Base-by-base conservation (phyloP, 208 protist genomes). In the Leishmania gerbilli region DNA sequence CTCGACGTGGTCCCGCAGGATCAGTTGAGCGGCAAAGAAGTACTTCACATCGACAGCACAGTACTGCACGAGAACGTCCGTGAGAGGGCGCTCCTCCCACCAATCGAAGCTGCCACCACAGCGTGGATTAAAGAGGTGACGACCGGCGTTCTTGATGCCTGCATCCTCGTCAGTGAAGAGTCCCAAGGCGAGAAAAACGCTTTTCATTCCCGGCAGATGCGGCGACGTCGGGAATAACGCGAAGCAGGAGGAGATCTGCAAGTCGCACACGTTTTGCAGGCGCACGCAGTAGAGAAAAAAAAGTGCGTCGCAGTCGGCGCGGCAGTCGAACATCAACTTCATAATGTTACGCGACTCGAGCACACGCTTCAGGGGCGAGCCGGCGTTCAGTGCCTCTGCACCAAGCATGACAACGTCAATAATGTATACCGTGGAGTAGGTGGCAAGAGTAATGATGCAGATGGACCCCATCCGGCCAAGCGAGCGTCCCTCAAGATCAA, bases 241-340 rank as follows among this genome's bases (percentile, higher is more conserved):
- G 58, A 84, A 81, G 71, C 90, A 91, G 21, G 85, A 86, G 0
- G 84, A 81, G 8, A 89, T 79, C 77, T 94, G 89, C 76, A 92
- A 71, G 78, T 94, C 91, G 62, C 88, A 92, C 56, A 94, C 91
- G 49, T 55, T 55, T n/a, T 45, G 75, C 37, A 94, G 85, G 8
- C 79, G 89, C 13, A 94, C 87, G 11, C 79, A 31, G 77, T 91
- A 94, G 24, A 88, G 81, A 55, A 87, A 92, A 82, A 84, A 92
- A 21, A 94, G 79, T 24, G 89, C 87, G 71, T 91, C 89, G 80
- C 87, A 88, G 81, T 92, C 89, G 40, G 87, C 87, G 17, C 91
- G 88, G 87, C 89, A 91, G 81, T 94, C 91, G 71, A 88, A 94
- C 91, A 94, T 94, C 53, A 94, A 79, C 79, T 94, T 94, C 45